phyloP scores from a whole-genome alignment of 2,329 filamentous ascomycete species.

The Talaromyces sp. region DNA sequence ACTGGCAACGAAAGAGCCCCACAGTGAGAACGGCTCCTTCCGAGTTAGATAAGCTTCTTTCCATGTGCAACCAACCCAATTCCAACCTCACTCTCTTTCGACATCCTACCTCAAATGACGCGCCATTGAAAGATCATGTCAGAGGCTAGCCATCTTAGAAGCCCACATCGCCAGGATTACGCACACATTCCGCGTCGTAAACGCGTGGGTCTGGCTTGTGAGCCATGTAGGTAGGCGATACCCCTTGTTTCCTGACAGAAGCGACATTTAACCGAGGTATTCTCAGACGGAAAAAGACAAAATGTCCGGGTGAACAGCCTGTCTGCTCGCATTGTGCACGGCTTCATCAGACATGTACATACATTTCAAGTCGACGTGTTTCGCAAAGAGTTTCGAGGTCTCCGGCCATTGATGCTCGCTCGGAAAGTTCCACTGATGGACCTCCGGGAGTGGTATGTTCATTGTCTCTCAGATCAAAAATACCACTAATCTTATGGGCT shows the following conservation, averaged over 20 bases:
- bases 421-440: constrained; percentile 12
- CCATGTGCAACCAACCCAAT: background rate
- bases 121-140: background rate
- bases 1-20: background rate
- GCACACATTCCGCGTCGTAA: constrained; percentile 28
- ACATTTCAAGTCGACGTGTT: constrained; percentile 30
- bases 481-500: background rate
- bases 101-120: background rate
- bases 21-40: constrained; percentile 1
- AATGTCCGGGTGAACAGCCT: constrained; percentile 52
- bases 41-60: background rate
- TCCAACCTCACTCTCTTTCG: background rate
- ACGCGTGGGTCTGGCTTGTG: constrained; percentile 42
- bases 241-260: background rate
- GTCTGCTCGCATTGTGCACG: constrained; percentile 50
- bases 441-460: background rate
- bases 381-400: constrained; percentile 8
- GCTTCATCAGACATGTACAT: constrained; percentile 48
- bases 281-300: constrained; percentile 50
- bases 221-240: constrained; percentile 42
- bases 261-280: too few relatives aligned
- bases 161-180: background rate
- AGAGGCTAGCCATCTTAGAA: background rate
- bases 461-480: background rate
- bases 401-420: constrained; percentile 14